Percentiles rank a stretch among this genome's conserved stretches.
Evolutionary conservation across 1,284 basidiomycete species (phyloP).

Genomic region (Mixia osmundae): DNA sequence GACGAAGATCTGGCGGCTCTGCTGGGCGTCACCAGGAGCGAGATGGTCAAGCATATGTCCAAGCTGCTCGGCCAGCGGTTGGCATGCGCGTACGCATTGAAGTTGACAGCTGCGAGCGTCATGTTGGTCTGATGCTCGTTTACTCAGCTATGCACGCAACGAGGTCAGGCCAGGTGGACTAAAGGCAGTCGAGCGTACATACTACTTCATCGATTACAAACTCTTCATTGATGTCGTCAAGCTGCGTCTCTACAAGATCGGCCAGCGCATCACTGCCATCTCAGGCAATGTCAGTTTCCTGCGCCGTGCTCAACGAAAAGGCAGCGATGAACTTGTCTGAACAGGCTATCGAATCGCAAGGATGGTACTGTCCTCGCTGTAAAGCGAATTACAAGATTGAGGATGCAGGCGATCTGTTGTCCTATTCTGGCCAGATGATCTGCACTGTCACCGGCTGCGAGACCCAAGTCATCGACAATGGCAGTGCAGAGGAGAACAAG

Average conservation of each 20-base stretch:
- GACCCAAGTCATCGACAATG: conserved; percentile 66
- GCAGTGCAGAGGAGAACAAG: conserved; percentile 57
- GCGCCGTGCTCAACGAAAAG: conserved; percentile 8
- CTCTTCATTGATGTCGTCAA: conserved; percentile 92
- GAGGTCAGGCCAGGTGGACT: conserved; percentile 52
- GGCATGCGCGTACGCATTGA: conserved; percentile 41
- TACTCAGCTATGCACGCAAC: conserved; percentile 53
- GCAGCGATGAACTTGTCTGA: conserved; percentile 7
- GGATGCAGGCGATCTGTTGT: conserved; percentile 59
- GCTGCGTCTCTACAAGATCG: conserved; percentile 91
- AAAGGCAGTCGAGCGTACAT: conserved; percentile 54
- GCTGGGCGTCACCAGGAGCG: conserved; percentile 72
- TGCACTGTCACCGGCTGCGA: conserved; percentile 45
- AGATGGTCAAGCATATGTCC: conserved; percentile 76
- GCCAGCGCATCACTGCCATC: conserved; percentile 61
- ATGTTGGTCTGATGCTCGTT: background rate
- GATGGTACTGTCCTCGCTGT: conserved; percentile 83
- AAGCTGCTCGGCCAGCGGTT: conserved; percentile 66
- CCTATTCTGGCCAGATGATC: conserved; percentile 32
- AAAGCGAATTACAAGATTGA: conserved; percentile 60
- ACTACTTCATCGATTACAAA: conserved; percentile 92
- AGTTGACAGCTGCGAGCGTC: no score
- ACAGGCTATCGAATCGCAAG: conserved; percentile 82
- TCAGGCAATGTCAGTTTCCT: conserved; percentile 41
- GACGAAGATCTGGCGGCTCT: conserved; percentile 74